A percentile compares a stretch with the other conserved stretches of the same genome.
These are phyloP conservation scores for Vicia sativa DNA, from an alignment of 306 rosid species.

Conservation along the genomic window DNA sequence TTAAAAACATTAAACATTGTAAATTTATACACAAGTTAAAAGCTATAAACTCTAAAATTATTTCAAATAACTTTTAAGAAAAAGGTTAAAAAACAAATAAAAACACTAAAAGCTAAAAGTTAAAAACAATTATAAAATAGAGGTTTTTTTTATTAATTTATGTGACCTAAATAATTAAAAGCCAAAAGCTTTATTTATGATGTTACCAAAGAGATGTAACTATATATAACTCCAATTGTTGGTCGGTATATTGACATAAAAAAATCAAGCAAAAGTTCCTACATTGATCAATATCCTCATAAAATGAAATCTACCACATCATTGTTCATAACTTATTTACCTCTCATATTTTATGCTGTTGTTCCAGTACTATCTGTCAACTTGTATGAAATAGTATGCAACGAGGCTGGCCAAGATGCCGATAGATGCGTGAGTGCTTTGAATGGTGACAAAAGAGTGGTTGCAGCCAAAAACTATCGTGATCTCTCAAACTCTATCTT, in stretches of 20 bases:
- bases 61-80: no score
- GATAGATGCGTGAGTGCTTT: not conserved
- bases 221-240: not conserved
- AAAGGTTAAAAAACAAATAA: no score
- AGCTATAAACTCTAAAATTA: no score
- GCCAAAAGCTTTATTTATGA: no score
- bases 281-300: not conserved
- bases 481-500: not conserved
- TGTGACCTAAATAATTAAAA: no score
- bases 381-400: constrained; percentile 5
- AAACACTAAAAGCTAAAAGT: no score
- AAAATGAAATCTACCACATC: not conserved
- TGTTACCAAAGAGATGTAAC: no score
- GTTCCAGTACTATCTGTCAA: not conserved
- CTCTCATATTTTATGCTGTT: not conserved
- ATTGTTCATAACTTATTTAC: not conserved
- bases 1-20: no score
- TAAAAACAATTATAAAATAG: no score
- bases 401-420: not conserved
- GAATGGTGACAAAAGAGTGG: not conserved
- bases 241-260: not conserved
- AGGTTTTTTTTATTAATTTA: no score
- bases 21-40: no score
- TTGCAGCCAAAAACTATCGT: not conserved
- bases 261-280: not conserved